Conservation (phyloP, 2,329 filamentous ascomycete genomes). For the Tothia fuscella region DNA sequence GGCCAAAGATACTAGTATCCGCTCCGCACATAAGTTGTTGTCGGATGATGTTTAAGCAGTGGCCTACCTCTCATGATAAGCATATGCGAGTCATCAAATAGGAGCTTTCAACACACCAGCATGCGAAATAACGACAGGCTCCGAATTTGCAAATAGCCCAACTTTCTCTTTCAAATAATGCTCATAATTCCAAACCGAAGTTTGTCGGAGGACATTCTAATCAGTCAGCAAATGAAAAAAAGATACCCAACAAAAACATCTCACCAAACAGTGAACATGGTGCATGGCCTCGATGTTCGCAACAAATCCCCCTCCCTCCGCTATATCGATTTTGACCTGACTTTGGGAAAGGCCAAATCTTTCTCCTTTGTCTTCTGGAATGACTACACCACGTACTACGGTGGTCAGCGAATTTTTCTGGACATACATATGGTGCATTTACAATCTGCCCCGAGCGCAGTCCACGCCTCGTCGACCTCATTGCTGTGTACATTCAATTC, state of each 20-base stretch:
- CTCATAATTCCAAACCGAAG: constrained; percentile 48
- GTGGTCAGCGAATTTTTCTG: neutral
- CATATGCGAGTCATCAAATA: constrained; percentile 11
- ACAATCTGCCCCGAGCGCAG: constrained; percentile 36
- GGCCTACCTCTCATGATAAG: no score
- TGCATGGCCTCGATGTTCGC: constrained; percentile 48
- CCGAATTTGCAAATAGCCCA: constrained; percentile 46
- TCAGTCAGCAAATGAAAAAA: no score
- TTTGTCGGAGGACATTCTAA: constrained; percentile 48
- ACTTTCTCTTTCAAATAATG: constrained; percentile 41
- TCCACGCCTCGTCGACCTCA: constrained; percentile 48
- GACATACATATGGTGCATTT: neutral
- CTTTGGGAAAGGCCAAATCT: constrained; percentile 39
- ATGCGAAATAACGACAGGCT: constrained; percentile 43
- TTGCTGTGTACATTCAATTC: constrained; percentile 33
- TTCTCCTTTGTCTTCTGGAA: neutral
- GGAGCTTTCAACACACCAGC: constrained; percentile 46
- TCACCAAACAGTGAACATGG: constrained; percentile 47
- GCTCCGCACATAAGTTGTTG: constrained; percentile 53
- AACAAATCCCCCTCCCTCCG: constrained; percentile 47
- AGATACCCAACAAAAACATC: constrained; percentile 11
- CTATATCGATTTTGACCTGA: constrained; percentile 44
- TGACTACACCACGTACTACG: no score
- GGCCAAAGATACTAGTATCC: constrained; percentile 47
- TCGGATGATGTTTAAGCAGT: constrained; percentile 49